Evolutionary conservation across 345 rosid species (phyloP), one percentile per base, ranked within the genome.

Genomic region (Hibiscus syriacus): DNA sequence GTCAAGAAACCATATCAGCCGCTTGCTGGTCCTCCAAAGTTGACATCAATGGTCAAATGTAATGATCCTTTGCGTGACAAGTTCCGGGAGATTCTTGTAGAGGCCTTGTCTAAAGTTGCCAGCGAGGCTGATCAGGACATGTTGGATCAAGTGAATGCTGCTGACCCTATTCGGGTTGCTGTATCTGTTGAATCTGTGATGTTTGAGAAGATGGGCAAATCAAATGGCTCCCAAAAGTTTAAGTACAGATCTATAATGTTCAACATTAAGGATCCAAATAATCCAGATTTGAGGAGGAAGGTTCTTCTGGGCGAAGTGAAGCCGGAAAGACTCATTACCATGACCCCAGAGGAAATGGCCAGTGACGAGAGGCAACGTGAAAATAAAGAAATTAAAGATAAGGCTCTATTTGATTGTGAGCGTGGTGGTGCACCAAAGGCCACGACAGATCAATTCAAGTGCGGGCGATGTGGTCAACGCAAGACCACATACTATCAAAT

Each of bases 181-280:
- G 89, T 94, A 41, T 72, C 88, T 6, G 90, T 94, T 49, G 99
- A 94, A 71, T 89, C 99, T 9, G 71, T 63, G 0, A 84, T 91
- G 96, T 94, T 79, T 80, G 97, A 91, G 63, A 91, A 84, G 74
- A 3, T 91, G 80, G 97, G 98, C 36, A 80, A 80, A 27, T 87
- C 95, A 12, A 89, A 82, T 72, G 97, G 98, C 17, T 54, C 80
- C 29, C 96, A 91, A 68, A 94, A 91, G 76, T 57, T 77, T 34
- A 94, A 91, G 81, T 94, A 94, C 80, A 81, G 99, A 70, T 94
- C 99, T 32, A 82, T 94, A 62, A 84, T 91, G 89, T 94, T 89
- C 90, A 94, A 91, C 84, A 68, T 94, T 49, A 92, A 85, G 83
- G 99, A 95, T 30, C 69, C 75, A 32, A 92, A 92, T 36, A 95